A percentile compares a stretch with the other conserved stretches of the same genome.
Evolutionary conservation across 2,329 filamentous ascomycete genomes (phyloP).

Genomic region (Mollisiaceae sp.): DNA sequence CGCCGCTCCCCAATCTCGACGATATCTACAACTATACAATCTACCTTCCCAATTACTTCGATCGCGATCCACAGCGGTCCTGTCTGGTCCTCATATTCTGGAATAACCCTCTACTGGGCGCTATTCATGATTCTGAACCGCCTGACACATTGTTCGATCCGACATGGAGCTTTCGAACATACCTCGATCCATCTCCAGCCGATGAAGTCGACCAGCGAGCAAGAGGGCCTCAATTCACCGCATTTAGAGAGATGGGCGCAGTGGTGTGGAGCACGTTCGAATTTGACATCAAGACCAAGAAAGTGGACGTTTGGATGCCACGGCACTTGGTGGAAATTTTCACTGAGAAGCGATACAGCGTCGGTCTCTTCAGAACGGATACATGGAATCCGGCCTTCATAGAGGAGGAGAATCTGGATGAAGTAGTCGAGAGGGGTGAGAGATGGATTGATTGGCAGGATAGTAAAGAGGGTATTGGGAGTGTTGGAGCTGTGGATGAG

Average conservation of each 20-base stretch:
- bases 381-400: no score
- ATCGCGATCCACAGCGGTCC: background rate
- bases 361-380: no score
- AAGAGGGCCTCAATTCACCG: background rate
- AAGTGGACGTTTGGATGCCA: slow-evolving; percentile 21
- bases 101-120: no score
- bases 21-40: background rate
- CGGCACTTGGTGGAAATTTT: background rate
- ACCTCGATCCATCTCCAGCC: background rate
- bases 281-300: slow-evolving; percentile 9
- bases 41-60: background rate
- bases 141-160: background rate
- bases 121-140: background rate
- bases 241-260: slow-evolving; percentile 18
- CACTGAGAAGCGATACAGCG: no score
- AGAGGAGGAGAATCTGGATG: no score
- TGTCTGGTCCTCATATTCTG: background rate
- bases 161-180: background rate
- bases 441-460: no score
- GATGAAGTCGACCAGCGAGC: background rate
- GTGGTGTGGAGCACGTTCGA: slow-evolving; percentile 16
- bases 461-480: no score
- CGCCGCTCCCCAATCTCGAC: background rate
- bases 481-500: no score
- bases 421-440: no score